Evolutionary conservation across 164 flowering plant species (phyloP).

Genomic region (Annona cherimola): DNA sequence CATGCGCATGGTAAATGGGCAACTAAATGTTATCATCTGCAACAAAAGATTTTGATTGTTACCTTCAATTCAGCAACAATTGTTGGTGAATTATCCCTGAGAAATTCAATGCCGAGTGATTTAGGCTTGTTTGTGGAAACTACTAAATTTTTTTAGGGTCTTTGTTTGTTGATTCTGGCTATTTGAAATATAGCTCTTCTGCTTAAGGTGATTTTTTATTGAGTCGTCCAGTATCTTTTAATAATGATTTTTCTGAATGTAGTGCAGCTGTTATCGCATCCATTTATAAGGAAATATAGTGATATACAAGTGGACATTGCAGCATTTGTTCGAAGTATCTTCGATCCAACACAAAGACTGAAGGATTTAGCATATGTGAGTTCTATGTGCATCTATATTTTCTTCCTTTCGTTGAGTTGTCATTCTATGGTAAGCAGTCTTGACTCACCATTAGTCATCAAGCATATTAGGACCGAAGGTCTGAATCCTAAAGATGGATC

Average conservation of each 20-base stretch:
- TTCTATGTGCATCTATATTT: conserved; percentile 13
- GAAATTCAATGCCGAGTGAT: too few species aligned
- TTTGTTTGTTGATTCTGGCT: too few species aligned
- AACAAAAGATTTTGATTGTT: too few species aligned
- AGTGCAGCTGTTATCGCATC: conserved; percentile 87
- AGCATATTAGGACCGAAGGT: not conserved
- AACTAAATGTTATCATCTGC: too few species aligned
- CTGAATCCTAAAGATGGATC: not conserved
- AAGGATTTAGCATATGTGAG: conserved; percentile 97
- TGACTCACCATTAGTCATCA: not conserved
- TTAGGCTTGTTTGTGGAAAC: too few species aligned
- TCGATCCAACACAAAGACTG: conserved; percentile 87
- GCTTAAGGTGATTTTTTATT: too few species aligned
- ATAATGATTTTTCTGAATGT: not conserved
- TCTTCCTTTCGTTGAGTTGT: not conserved
- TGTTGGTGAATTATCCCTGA: too few species aligned
- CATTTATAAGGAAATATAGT: conserved; percentile 75
- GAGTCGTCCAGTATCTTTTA: not conserved
- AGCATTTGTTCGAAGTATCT: conserved; percentile 72
- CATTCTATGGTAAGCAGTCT: not conserved
- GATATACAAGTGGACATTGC: conserved; percentile 59
- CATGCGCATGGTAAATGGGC: too few species aligned
- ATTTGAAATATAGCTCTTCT: too few species aligned
- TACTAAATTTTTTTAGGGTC: too few species aligned
- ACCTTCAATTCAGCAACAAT: too few species aligned